Percentiles rank a stretch among this genome's conserved stretches.
Conservation (phyloP, 1,139 yeast species). For the Geotrichum australiense region DNA sequence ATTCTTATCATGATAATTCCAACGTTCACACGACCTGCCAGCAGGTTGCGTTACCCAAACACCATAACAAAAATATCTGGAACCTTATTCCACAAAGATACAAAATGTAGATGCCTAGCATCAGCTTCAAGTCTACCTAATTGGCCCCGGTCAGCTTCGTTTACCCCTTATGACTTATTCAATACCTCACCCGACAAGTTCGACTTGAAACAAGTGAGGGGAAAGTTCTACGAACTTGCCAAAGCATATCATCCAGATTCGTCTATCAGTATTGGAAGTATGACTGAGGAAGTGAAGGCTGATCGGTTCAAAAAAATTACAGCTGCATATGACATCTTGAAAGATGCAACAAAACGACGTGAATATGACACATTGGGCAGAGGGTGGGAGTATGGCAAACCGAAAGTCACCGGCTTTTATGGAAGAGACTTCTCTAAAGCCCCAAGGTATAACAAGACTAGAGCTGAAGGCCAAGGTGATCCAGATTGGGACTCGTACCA, state of each 20-base stretch:
- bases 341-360: constrained; percentile 45
- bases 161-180: constrained; percentile 73
- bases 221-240: constrained; percentile 56
- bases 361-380: constrained; percentile 36
- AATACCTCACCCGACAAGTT: constrained; percentile 38
- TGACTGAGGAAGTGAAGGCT: constrained; percentile 21
- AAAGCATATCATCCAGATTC: constrained; percentile 87
- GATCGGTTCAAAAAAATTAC: constrained; percentile 63
- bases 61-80: too few relatives aligned
- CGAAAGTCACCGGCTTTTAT: constrained; percentile 28
- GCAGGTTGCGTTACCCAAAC: too few relatives aligned
- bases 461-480: constrained; percentile 17
- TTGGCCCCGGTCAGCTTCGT: constrained; percentile 58
- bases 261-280: constrained; percentile 16
- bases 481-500: constrained; percentile 25
- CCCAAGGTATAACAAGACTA: constrained; percentile 5
- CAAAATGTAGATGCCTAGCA: too few relatives aligned
- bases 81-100: too few relatives aligned
- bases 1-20: neutral
- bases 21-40: too few relatives aligned
- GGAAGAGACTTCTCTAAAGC: constrained; percentile 16
- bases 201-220: constrained; percentile 43
- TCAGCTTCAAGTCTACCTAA: constrained; percentile 20
- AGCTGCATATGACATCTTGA: constrained; percentile 65
- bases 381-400: constrained; percentile 15